phyloP scores from a whole-genome alignment of 208 protist genomes.

The Leishmania martiniquensis region DNA sequence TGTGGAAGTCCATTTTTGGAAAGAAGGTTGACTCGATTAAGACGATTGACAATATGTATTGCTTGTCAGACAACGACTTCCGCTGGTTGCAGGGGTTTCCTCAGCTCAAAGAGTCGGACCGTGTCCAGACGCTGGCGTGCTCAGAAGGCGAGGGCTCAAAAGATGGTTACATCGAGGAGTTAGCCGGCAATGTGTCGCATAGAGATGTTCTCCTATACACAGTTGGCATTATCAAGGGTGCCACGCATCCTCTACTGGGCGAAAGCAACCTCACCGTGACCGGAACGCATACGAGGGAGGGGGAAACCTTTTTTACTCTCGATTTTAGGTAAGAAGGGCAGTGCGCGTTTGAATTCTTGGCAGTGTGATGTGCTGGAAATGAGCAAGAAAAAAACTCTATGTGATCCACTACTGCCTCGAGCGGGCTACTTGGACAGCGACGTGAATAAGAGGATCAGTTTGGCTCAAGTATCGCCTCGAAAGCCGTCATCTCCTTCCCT shows the following conservation, averaged over 20 bases:
- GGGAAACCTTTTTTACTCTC: conserved; percentile 71
- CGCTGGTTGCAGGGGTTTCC: conserved; percentile 73
- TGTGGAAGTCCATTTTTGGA: conserved; percentile 80
- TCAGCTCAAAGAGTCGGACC: conserved; percentile 29
- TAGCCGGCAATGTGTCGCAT: conserved; percentile 30
- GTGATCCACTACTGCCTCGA: background rate
- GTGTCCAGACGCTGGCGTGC: conserved; percentile 38
- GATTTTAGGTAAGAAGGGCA: conserved; percentile 42
- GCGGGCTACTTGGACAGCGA: background rate
- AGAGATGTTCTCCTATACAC: conserved; percentile 68
- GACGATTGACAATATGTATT: conserved; percentile 66
- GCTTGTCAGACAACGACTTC: conserved; percentile 62
- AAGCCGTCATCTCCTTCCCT: background rate
- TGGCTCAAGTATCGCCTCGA: background rate
- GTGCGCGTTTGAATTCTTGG: background rate
- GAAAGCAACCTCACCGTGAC: conserved; percentile 35
- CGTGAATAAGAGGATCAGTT: background rate
- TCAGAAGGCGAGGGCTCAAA: conserved; percentile 25
- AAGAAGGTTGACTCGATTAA: conserved; percentile 76
- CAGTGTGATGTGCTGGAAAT: background rate
- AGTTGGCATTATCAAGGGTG: conserved; percentile 59
- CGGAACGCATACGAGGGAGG: conserved; percentile 54
- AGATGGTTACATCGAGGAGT: conserved; percentile 8
- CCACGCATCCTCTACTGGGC: conserved; percentile 46
- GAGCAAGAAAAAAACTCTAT: background rate